phyloP scores from a whole-genome alignment of 148 eudicot species.

The Rheum nobile region DNA sequence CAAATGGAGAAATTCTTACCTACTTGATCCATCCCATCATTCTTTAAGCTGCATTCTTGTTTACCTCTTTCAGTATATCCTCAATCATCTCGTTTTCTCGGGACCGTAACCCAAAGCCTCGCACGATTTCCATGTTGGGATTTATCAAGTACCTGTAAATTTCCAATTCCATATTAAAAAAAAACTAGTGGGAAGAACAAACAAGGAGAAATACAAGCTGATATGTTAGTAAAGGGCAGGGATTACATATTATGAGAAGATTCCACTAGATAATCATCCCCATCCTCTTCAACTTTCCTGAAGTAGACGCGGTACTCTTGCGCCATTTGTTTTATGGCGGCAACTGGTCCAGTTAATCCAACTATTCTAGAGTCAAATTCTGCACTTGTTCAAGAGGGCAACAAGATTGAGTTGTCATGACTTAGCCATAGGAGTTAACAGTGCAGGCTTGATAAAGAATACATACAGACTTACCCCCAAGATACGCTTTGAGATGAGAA shows the following conservation, averaged over 20 bases:
- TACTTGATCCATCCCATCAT: not conserved
- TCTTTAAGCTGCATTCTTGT: conserved; percentile 10
- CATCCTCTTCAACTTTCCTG: conserved; percentile 81
- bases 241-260: conserved; percentile 70
- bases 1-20: not conserved
- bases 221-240: not conserved
- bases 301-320: conserved; percentile 79
- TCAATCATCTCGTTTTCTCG: conserved; percentile 55
- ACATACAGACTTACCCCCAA: conserved; percentile 28
- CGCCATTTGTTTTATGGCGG: conserved; percentile 64
- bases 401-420: not conserved
- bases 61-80: conserved; percentile 47
- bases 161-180: not conserved
- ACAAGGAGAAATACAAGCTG: not conserved
- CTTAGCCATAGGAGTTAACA: not conserved
- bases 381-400: conserved; percentile 17
- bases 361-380: conserved; percentile 79
- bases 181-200: not conserved
- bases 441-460: not conserved
- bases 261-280: conserved; percentile 78
- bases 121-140: conserved; percentile 59
- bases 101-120: conserved; percentile 65
- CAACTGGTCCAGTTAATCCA: conserved; percentile 82
- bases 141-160: conserved; percentile 63
- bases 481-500: conserved; percentile 73